phyloP scores from a whole-genome alignment of 2,329 filamentous ascomycete genomes.

The Dendrostoma leiphaemia region DNA sequence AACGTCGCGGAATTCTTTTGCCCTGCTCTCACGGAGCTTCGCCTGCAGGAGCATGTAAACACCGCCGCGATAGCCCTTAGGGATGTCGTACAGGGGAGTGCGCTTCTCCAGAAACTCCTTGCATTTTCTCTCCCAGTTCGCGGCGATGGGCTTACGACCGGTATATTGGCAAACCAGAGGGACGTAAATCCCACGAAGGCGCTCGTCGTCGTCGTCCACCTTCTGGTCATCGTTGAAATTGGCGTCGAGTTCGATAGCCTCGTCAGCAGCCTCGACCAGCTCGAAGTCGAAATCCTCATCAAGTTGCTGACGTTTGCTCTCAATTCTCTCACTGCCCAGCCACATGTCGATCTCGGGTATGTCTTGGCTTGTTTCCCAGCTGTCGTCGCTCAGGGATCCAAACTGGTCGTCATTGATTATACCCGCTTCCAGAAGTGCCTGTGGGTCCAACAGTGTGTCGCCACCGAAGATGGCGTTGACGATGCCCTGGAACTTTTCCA shows the following conservation, averaged over 20 bases:
- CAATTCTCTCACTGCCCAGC: constrained; percentile 55
- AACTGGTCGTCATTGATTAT: constrained; percentile 64
- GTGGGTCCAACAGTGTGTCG: constrained; percentile 47
- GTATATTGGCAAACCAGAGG: constrained; percentile 40
- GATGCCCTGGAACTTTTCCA: constrained; percentile 38
- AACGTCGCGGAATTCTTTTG: constrained; percentile 44
- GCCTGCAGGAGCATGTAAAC: constrained; percentile 67
- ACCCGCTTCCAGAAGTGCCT: constrained; percentile 49
- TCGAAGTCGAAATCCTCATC: constrained; percentile 3
- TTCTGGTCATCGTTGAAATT: constrained; percentile 35
- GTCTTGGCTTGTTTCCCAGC: constrained; percentile 28
- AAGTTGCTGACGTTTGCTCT: constrained; percentile 17
- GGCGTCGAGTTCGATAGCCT: constrained; percentile 49
- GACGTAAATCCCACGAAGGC: constrained; percentile 44
- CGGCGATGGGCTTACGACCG: constrained; percentile 27
- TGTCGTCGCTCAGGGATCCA: constrained; percentile 55
- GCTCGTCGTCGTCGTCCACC: constrained; percentile 32
- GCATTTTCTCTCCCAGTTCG: constrained; percentile 18
- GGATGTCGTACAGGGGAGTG: constrained; percentile 61
- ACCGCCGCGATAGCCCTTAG: constrained; percentile 51
- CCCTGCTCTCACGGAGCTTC: constrained; percentile 47
- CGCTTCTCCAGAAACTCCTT: constrained; percentile 15
- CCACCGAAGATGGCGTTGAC: constrained; percentile 36
- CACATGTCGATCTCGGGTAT: constrained; percentile 34
- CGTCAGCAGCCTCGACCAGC: constrained; percentile 53